Base-by-base conservation (phyloP, 768 basidiomycete species). In the Mycena kentingensis region DNA sequence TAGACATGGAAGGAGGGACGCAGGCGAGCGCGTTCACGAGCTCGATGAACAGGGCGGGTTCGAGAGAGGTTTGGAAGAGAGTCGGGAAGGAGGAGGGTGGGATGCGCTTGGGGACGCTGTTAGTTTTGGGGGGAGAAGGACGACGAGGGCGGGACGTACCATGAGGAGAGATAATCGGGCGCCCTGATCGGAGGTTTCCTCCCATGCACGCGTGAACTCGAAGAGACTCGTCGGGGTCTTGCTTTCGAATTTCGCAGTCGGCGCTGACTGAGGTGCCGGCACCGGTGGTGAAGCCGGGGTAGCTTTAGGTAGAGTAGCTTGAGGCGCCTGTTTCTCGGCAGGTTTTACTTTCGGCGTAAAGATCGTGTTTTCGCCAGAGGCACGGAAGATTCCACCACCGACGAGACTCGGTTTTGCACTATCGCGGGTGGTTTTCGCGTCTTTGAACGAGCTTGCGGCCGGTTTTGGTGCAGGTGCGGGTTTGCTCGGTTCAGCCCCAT, bases 311-410 rank as follows among this genome's bases (percentile, higher is more conserved):
- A 51, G 31, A 28, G 60, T 29, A 13, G 35, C 18, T 21, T 7
- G 22, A 5, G 21, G 6, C 32, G 25, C 32, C 27, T 42, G 25
- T 11, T n/a, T 37, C n/a, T 38, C 39, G 10, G 41, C 22, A 11
- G 28, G n/a, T 24, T 46, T 39, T 8, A 7, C 54, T 27, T 64
- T 63, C 45, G 67, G 70, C 15, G 74, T 62, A 54, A 90, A 79
- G 10, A 90, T 66, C 2, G 79, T 85, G 37, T 77, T 80, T 16
- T 79, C 71, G 1, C 89, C 90, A 12, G 81, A 76, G 3, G 76
- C 69, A 24, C 83, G 79, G 70, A 92, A 88, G 45, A 92, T 86
- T 0, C 88, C 89, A 7, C 88, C 89, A 1, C 86, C 83, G 3
- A 83, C 78, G 34, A 74, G 74, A 49, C 71, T 73, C 16, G 60